Evolutionary conservation across 371 early-diverging fungal genomes (phyloP).

Genomic region (Coemansia linderi): DNA sequence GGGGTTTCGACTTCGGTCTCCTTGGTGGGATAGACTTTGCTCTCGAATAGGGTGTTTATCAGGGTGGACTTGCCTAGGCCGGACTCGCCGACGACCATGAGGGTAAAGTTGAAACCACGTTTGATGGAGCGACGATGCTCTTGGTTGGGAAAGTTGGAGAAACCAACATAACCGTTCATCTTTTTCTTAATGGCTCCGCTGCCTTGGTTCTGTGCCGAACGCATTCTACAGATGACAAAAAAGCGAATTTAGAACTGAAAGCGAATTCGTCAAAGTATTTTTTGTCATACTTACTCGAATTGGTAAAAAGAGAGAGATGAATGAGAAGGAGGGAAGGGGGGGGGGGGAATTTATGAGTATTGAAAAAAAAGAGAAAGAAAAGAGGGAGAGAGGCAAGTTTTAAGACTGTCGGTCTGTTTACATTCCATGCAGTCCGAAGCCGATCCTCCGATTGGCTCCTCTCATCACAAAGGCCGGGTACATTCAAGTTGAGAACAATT

Average conservation of each 20-base stretch:
- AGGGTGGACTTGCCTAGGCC: slow-evolving; percentile 99
- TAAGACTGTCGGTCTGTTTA: slow-evolving; percentile 1
- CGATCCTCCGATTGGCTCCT: background rate
- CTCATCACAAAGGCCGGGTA: too few relatives aligned
- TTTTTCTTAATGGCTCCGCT: slow-evolving; percentile 60
- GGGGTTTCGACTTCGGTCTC: slow-evolving; percentile 54
- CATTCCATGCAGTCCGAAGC: background rate
- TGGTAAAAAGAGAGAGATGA: background rate
- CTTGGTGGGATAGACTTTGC: slow-evolving; percentile 80
- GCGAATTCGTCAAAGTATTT: too few relatives aligned
- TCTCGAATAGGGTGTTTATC: slow-evolving; percentile 97
- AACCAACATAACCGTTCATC: slow-evolving; percentile 93
- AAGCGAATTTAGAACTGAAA: slow-evolving; percentile 2
- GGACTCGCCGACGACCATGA: slow-evolving; percentile 97
- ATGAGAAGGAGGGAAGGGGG: background rate
- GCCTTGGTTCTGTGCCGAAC: slow-evolving; percentile 18
- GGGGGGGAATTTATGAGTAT: background rate
- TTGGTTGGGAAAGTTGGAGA: slow-evolving; percentile 97
- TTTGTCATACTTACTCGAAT: background rate
- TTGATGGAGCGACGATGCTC: slow-evolving; percentile 96
- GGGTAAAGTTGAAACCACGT: slow-evolving; percentile 97
- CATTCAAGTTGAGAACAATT: too few relatives aligned
- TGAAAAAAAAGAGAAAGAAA: background rate
- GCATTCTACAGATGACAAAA: slow-evolving; percentile 10
- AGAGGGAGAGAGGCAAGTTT: background rate